Evolutionary conservation across 2,329 filamentous ascomycete species (phyloP), one percentile per base, ranked within the genome.

Genomic region (Penicillium sp.): DNA sequence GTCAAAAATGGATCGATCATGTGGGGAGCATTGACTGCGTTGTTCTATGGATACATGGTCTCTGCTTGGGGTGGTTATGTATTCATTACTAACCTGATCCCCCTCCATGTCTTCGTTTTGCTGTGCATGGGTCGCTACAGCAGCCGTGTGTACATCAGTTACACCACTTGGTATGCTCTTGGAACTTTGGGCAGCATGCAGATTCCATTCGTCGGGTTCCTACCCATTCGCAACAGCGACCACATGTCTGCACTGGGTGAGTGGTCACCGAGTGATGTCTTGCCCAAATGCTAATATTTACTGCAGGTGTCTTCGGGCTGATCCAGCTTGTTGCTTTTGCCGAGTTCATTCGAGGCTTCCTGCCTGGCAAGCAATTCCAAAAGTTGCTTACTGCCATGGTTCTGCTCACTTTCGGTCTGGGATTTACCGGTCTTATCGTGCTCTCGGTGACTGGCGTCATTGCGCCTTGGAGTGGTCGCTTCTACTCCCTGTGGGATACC

Each of bases 1-100:
- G 76, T 98, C 53, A 98, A 98, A 74, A 78, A 88, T 41, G 92
- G 92, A 16, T 96, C 92, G 34, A 88, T 94, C 64, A 85, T 95
- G 67, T 98, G 90, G 90, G 90, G 88, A 54, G 89, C 86, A 25
- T 74, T 95, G 47, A 92, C 89, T 55, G 92, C 92, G 29, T 75
- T 98, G 38, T 96, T 93, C 71, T 98, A 98, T 68, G 92, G 92
- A 60, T 98, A 98, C 79, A 98, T 98, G 92, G 92, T 98, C 49
- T 92, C 90, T 32, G 94, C 93, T 12, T 98, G 92, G 92, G 92
- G 92, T 75, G 92, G 92, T 61, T 98, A 98, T 66, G 92, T 95
- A 58, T 98, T 98, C 77, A 98, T 98, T 61, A 98, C 93, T 45
- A 95, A 94, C 65, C 72, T 98, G 68, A 80, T 98, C 42, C 92